Base-by-base conservation (phyloP, 2,329 filamentous ascomycete species). In the Ceratocystis cubensis region DNA sequence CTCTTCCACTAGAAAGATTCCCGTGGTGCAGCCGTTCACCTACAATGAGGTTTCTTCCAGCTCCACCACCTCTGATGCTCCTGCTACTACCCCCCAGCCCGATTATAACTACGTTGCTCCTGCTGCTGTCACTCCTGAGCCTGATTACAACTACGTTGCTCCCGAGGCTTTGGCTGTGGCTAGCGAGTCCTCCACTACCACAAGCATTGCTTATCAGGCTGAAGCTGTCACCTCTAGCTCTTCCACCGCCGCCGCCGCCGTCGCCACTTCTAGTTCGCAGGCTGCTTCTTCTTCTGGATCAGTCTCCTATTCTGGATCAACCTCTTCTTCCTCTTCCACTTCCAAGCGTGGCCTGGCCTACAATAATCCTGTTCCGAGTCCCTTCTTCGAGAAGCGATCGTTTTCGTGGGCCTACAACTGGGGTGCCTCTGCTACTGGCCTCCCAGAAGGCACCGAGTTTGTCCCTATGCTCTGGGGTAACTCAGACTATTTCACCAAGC, bases 321-420 rank as follows among this genome's bases (percentile, higher is more conserved):
- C 67, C 6, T 66, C 62, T 33, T 28, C 66, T 41, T 62, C 64
- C 33, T 41, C 65, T 10, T 73, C 71, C 30, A 73, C 73, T 65
- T 73, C 74, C 71, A 87, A 88, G 83, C 85, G 86, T 73, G 87
- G 87, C 75, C 75, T 89, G 63, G 83, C 83, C 63, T 90, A 86
- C 81, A 88, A 89, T 75, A 77, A 83, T 66, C 71, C 70, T 33
- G 77, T 87, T 45, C 80, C 81, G 73, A 75, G 77, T 65, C 71
- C 75, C 69, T 85, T 89, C 73, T 74, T 75, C 69, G 68, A 46
- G 46, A 63, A 61, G 46, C 76, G 74, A 70, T 22, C 69, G 50
- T 73, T 71, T 66, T 79, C 76, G 50, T 89, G 86, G 84, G 80
- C 76, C 61, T 88, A 88, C 80, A 88, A 88, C 81, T 90, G 87